Evolutionary conservation across 2,329 filamentous ascomycete genomes (phyloP).

Genomic region (Fusarium sublunatum): DNA sequence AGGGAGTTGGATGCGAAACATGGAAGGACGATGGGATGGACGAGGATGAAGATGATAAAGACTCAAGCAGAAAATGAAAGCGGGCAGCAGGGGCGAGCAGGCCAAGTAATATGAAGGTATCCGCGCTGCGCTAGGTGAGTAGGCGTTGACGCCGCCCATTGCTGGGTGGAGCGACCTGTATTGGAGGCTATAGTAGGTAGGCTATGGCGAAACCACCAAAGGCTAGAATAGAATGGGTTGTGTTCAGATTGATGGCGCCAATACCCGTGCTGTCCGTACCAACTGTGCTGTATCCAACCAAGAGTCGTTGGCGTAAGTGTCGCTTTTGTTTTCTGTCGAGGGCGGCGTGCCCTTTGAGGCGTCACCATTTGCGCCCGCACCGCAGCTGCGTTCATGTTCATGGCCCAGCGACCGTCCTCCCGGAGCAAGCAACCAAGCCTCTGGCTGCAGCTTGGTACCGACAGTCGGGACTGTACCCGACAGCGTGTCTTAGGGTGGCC

Average conservation of each 20-base stretch:
- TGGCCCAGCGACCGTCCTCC: constrained; percentile 30
- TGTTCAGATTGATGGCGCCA: constrained; percentile 26
- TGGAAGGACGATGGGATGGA: not conserved
- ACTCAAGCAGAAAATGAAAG: constrained; percentile 18
- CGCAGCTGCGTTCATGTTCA: not conserved
- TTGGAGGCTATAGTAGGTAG: constrained; percentile 19
- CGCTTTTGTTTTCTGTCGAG: constrained; percentile 14
- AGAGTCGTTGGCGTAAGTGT: not conserved
- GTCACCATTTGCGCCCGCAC: constrained; percentile 9
- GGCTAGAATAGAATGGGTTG: constrained; percentile 15
- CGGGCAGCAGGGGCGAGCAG: constrained; percentile 37
- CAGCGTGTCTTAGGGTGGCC: constrained; percentile 37
- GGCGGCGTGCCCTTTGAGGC: constrained; percentile 2
- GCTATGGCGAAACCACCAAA: constrained; percentile 9
- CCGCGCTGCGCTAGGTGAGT: constrained; percentile 45
- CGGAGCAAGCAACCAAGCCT: constrained; percentile 32
- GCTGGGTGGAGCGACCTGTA: constrained; percentile 40
- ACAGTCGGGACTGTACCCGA: constrained; percentile 43
- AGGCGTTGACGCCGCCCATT: constrained; percentile 46
- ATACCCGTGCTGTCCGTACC: not conserved
- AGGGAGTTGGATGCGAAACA: not conserved
- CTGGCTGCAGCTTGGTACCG: constrained; percentile 27
- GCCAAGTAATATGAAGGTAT: constrained; percentile 47
- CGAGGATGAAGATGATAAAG: constrained; percentile 12
- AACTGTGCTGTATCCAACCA: not conserved